A percentile compares a stretch with the other conserved stretches of the same genome.
phyloP scores from a whole-genome alignment of 2,329 filamentous ascomycete species.

The Hirsutella thompsonii region DNA sequence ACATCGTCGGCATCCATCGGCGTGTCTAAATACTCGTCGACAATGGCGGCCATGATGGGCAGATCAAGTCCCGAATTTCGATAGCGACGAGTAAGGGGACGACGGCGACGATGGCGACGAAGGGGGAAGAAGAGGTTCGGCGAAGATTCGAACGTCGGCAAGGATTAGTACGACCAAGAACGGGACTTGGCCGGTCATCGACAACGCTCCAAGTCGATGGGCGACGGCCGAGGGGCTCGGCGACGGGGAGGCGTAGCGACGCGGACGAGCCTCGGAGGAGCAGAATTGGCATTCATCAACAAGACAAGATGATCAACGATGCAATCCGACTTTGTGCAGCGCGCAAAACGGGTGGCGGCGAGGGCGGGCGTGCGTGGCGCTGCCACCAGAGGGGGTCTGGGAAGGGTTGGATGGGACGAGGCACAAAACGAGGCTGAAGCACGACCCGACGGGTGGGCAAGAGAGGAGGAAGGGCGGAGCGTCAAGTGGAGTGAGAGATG shows the following conservation, averaged over 20 bases:
- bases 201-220: neutral
- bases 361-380: neutral
- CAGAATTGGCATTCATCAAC: conserved; percentile 1
- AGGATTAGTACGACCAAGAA: neutral
- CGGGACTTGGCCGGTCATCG: neutral
- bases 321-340: neutral
- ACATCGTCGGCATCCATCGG: conserved; percentile 69
- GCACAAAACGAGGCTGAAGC: neutral
- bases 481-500: neutral
- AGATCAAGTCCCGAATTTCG: neutral
- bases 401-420: neutral
- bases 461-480: neutral
- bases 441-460: neutral
- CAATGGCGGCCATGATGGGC: conserved; percentile 30
- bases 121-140: neutral
- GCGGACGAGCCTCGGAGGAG: neutral
- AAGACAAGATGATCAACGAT: neutral
- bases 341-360: neutral
- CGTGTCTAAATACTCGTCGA: conserved; percentile 50
- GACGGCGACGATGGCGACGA: neutral
- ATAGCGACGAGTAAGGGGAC: neutral
- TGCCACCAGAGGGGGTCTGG: neutral
- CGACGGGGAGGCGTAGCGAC: neutral
- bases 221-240: neutral
- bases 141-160: neutral